Evolutionary conservation across 495 filamentous ascomycete genomes (phyloP), one percentile per base, ranked within the genome.

Genomic region (Neurospora africana): DNA sequence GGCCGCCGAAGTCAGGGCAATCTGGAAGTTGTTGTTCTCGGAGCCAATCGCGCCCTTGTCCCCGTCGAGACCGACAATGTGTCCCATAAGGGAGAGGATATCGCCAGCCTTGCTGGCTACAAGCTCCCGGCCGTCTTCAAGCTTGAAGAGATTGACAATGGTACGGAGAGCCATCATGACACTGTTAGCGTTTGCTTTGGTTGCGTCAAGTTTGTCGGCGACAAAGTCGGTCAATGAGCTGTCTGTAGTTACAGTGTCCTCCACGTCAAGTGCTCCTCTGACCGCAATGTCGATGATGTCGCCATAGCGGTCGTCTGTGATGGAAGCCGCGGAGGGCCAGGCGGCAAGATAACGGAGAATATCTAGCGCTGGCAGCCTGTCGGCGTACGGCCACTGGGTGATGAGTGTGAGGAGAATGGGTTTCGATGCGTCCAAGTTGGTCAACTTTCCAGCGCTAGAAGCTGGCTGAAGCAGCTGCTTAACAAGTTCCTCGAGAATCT

Each of bases 101-200:
- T 82, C 80, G 72, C 91, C 88, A 69, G 92, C 92, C 39, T 85
- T 81, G 19, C 80, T 79, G 5, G 87, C 81, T 1, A 87, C 87
- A 2, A 94, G 81, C 21, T 84, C 79, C 13, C 92, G 88, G 39
- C 95, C 95, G 71, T 89, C 82, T 4, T 86, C 78, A 0, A 91
- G 93, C 71, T 89, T 87, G 81, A 98, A 98, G 8, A 98, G 83
- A 72, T 99, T 99, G n/a, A 88, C 90, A 68, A 97, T 86, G 17
- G 90, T 86, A 13, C 96, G 93, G 53, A 92, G 82, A 0, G 91
- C 87, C 80, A 98, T 89, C 92, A 98, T 97, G 38, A 90, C 87
- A 76, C 92, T 92, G 78, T 98, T 97, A 40, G 84, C 81, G 40
- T 83, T 84, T 15, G 78, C 11, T 2, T 70, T 68, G 4, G 68